Conservation (phyloP, 768 basidiomycete species). For the Trichaptum fuscoviolaceum region DNA sequence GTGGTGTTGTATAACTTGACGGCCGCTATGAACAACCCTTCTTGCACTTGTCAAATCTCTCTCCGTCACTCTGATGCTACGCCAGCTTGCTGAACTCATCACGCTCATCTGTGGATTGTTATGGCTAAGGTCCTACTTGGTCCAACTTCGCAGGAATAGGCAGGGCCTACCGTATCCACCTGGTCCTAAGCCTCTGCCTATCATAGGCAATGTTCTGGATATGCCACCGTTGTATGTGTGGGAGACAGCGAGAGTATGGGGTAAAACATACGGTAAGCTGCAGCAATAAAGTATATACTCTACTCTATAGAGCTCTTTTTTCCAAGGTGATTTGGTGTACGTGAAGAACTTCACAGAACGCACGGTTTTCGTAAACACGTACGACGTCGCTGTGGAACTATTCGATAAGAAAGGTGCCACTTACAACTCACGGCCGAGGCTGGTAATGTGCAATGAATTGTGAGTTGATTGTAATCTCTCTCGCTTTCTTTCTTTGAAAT, state of each 20-base stretch:
- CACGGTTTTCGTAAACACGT: constrained; percentile 62
- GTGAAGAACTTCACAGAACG: constrained; percentile 61
- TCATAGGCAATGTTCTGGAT: constrained; percentile 46
- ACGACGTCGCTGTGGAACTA: constrained; percentile 54
- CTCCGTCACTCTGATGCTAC: not conserved
- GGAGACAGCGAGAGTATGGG: constrained; percentile 37
- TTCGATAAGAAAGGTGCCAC: constrained; percentile 66
- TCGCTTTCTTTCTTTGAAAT: not conserved
- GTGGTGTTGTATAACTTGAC: not conserved
- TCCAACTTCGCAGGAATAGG: not conserved
- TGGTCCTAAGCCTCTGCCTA: constrained; percentile 39
- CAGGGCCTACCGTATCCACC: constrained; percentile 29
- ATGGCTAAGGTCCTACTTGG: not conserved
- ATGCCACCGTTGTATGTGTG: constrained; percentile 36
- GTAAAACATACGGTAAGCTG: constrained; percentile 34
- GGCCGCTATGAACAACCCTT: too few relatives aligned
- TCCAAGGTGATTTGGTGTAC: constrained; percentile 56
- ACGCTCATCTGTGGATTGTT: not conserved
- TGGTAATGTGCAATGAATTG: constrained; percentile 48
- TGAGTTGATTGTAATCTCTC: constrained; percentile 8
- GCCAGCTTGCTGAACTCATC: not conserved
- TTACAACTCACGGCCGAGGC: constrained; percentile 67
- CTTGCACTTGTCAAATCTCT: too few relatives aligned
- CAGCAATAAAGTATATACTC: not conserved
- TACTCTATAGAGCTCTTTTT: not conserved